Base-by-base conservation (phyloP, 2,329 filamentous ascomycete genomes). In the Penicillium glabrum region DNA sequence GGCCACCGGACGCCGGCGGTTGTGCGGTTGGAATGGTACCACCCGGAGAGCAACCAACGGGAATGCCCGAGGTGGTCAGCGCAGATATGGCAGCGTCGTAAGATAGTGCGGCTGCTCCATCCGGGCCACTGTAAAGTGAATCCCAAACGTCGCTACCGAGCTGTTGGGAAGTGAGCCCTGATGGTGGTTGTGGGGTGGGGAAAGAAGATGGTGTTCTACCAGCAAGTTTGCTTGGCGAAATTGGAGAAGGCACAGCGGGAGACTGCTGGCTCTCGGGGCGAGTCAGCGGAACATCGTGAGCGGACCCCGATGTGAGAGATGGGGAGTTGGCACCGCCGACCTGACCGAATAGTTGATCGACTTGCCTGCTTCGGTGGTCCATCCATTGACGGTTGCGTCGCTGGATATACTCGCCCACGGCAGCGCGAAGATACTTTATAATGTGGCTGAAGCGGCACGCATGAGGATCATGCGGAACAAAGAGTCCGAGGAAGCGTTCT, bases 341-440 rank as follows among this genome's bases (percentile, higher is more conserved):
- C 53, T 72, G 69, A n/a, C 74, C 74, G 51, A 77, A 77, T n/a
- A 77, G 72, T 59, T 75, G 74, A 53, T 75, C 73, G 39, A 77
- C 74, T 56, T 76, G 73, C 60, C 66, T 69, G 53, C 74, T 72
- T 45, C 74, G 68, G 14, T 63, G 67, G 31, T 75, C 69, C 71
- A 75, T 74, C 69, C 75, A 75, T 54, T 72, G 67, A 23, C 71
- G 70, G 35, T 74, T 75, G 5, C 74, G 69, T 44, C 67, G 66
- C 23, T 67, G 68, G 49, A 76, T 67, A 44, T 75, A 75, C 57
- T 75, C 73, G 5, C 67, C 44, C 14, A 75, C 72, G 9, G 74
- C 73, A 8, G 59, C 64, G n/a, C 71, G 73, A n/a, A 77, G 72
- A 61, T 76, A 75, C 44, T 69, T 72, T 45, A 74, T 68, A 35